phyloP scores from a whole-genome alignment of 129 eudicot species.

The Chrysanthemum lavandulifolium region DNA sequence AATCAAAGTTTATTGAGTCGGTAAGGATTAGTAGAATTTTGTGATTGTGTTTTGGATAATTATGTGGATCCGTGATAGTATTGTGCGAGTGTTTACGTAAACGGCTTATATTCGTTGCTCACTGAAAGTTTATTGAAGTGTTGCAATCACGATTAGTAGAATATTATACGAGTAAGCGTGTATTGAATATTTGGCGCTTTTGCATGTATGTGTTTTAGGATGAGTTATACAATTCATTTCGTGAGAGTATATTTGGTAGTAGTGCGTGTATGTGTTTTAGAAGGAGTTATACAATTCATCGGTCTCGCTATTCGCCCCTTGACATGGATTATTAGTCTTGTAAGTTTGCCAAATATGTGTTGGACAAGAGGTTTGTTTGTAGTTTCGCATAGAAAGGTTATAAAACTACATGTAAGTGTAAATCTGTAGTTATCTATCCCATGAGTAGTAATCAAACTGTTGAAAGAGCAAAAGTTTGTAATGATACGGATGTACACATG shows the following conservation, averaged over 20 bases:
- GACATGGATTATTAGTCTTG: neutral
- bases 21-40: constrained; percentile 6
- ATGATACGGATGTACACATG: neutral
- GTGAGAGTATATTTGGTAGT: neutral
- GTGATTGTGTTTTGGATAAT: neutral
- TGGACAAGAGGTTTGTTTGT: neutral
- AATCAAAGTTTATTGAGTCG: constrained; percentile 10
- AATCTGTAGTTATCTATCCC: constrained; percentile 8
- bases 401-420: neutral
- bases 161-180: neutral
- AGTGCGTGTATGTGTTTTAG: too few relatives aligned
- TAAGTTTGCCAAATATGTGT: constrained; percentile 1
- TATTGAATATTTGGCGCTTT: neutral
- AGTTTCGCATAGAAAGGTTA: neutral
- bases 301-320: constrained; percentile 5
- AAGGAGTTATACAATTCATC: neutral
- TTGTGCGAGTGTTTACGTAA: neutral
- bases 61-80: too few relatives aligned
- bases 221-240: neutral
- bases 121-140: neutral
- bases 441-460: neutral
- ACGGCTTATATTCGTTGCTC: neutral
- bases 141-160: constrained; percentile 8
- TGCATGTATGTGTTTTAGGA: neutral
- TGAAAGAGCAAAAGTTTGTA: neutral